Evolutionary conservation across 106 monocot genomes (phyloP), one percentile per base, ranked within the genome.

Genomic region (Alisma plantagoaquatica): DNA sequence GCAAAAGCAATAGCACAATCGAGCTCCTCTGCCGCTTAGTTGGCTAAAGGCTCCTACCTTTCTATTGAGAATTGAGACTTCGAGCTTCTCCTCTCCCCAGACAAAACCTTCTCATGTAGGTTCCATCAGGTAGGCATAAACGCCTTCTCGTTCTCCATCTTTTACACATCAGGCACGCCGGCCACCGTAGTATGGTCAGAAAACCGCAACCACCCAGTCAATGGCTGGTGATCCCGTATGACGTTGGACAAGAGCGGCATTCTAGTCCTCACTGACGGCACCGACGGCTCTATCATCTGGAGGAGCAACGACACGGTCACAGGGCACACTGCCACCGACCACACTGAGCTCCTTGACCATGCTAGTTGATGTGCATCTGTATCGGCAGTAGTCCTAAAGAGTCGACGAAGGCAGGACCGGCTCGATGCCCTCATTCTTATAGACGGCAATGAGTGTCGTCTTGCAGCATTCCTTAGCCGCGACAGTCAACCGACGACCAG

Each of bases 81-180:
- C n/a, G n/a, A n/a, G n/a, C 28, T 52, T 21, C 65, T 79, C 7
- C 31, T 62, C 29, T 79, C 79, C 1, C 51, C 31, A 23, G 53
- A 47, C 49, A 47, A 31, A 9, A 65, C 78, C n/a, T 79, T 79
- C 73, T 23, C 69, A 0, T 69, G 69, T 21, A 54, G 78, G 3
- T 78, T 78, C 64, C 49, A 69, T 35, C 51, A 31, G 16, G 61
- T 73, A 8, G 78, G 78, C 27, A 17, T 11, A 0, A 79, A 79
- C 43, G 79, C 74, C 24, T 79, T 47, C 61, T 27, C 56, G 18
- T 69, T 79, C 60, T 59, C 69, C 19, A 57, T 73, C 68, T 79
- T 73, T 73, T 74, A 70, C 74, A 33, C 73, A 22, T 29, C 68
- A 29, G 63, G 69, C 0, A 20, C 27, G 11, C 28, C 41, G 29